Conservation (phyloP, 2,329 filamentous ascomycete species). For the Epichloe aotearoae region DNA sequence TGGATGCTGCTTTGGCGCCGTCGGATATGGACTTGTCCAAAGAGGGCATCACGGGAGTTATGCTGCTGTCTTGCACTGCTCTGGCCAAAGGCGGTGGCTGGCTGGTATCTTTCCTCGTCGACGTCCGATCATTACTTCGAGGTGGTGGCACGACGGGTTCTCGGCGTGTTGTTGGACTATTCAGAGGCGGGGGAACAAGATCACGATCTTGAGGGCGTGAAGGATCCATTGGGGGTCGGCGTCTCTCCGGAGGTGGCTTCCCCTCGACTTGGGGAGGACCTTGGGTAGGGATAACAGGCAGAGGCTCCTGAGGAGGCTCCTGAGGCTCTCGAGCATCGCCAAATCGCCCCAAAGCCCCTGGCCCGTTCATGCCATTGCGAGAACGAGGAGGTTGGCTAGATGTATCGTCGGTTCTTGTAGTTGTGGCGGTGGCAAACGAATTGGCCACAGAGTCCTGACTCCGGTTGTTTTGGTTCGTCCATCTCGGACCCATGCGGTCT, state of each 20-base stretch:
- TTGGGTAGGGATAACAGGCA: not conserved
- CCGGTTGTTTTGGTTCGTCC: conserved; percentile 36
- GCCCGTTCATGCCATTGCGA: conserved; percentile 33
- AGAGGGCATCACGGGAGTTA: conserved; percentile 11
- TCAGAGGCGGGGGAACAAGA: conserved; percentile 44
- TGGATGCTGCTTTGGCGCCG: conserved; percentile 4
- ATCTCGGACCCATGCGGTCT: conserved; percentile 29
- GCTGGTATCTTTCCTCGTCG: conserved; percentile 29
- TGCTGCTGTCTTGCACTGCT: conserved; percentile 14
- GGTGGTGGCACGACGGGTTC: conserved; percentile 35
- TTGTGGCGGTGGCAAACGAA: conserved; percentile 21
- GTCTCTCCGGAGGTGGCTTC: conserved; percentile 46
- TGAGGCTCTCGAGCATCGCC: conserved; percentile 12
- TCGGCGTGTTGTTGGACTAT: conserved; percentile 34
- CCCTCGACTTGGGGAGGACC: conserved; percentile 16
- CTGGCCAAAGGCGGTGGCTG: not conserved
- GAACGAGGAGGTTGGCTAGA: conserved; percentile 38
- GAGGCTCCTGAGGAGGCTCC: conserved; percentile 9
- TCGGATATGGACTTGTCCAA: conserved; percentile 6
- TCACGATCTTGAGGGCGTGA: conserved; percentile 40
- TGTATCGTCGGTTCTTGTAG: conserved; percentile 36
- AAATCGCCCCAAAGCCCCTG: conserved; percentile 25
- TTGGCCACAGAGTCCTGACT: conserved; percentile 44
- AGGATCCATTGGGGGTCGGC: conserved; percentile 53
- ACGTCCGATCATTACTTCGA: conserved; percentile 36